Evolutionary conservation across 1,284 basidiomycete genomes (phyloP).

Genomic region (Ganoderma lingzhi): DNA sequence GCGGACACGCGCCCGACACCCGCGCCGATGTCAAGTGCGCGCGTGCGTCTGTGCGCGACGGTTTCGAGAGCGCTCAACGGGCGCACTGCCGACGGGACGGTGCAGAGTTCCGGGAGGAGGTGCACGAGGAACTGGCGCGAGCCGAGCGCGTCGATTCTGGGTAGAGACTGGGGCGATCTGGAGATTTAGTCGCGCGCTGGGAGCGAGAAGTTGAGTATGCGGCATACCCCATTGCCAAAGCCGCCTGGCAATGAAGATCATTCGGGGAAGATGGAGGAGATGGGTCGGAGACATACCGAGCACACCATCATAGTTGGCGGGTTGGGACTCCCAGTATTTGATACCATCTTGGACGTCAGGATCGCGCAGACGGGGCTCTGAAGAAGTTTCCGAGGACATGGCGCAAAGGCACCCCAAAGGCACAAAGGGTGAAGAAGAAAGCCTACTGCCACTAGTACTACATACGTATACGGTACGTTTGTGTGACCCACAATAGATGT

Average conservation of each 20-base stretch:
- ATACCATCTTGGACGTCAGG: constrained; percentile 73
- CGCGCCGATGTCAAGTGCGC: constrained; percentile 90
- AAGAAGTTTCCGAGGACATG: constrained; percentile 16
- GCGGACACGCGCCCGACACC: constrained; percentile 92
- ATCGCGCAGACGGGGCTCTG: constrained; percentile 37
- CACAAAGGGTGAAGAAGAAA: not conserved
- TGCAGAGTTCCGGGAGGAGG: constrained; percentile 80
- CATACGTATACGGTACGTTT: not conserved
- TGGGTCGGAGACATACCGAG: constrained; percentile 50
- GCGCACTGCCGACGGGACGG: constrained; percentile 72
- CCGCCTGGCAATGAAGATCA: constrained; percentile 58
- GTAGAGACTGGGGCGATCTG: constrained; percentile 67
- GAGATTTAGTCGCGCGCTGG: not conserved
- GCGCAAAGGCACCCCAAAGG: not conserved
- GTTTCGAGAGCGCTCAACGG: constrained; percentile 34
- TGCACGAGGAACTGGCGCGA: constrained; percentile 88
- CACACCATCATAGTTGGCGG: constrained; percentile 79
- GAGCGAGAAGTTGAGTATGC: not conserved
- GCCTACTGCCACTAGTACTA: not conserved
- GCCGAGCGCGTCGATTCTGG: constrained; percentile 87
- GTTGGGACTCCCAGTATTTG: constrained; percentile 79
- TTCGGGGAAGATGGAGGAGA: constrained; percentile 2
- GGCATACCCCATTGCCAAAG: constrained; percentile 73
- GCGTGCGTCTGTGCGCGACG: constrained; percentile 51
- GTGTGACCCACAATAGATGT: constrained; percentile 22